These are phyloP conservation scores for Apium graveolens DNA, from an alignment of 129 eudicot species.

Conservation along the genomic window DNA sequence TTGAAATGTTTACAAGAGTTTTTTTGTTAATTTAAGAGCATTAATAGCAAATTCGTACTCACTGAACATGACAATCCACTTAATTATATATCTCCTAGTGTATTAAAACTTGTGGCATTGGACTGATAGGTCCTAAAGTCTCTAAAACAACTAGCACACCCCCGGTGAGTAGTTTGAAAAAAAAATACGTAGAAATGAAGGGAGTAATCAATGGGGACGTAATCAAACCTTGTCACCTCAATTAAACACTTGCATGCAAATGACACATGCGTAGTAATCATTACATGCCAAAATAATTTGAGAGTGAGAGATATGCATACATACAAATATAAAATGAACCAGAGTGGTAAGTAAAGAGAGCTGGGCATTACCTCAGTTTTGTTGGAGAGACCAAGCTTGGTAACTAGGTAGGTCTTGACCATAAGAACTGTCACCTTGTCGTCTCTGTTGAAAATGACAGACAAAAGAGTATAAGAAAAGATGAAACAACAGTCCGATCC, in stretches of 20 bases:
- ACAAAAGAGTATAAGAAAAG: background rate
- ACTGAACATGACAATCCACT: no score
- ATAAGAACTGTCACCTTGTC: slow-evolving; percentile 16
- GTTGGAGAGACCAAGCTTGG: slow-evolving; percentile 17
- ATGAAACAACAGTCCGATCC: background rate
- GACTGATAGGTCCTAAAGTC: no score
- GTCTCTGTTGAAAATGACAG: background rate
- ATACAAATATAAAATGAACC: background rate
- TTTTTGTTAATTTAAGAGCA: no score
- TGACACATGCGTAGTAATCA: background rate
- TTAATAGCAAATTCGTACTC: no score
- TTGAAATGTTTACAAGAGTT: no score
- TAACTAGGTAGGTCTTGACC: slow-evolving; percentile 15
- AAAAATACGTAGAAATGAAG: no score
- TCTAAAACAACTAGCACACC: no score
- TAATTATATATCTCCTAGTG: no score
- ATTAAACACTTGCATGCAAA: slow-evolving; percentile 1
- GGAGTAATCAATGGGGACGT: background rate
- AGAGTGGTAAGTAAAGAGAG: background rate
- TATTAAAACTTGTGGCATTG: no score
- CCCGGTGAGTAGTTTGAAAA: no score
- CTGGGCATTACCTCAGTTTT: slow-evolving; percentile 7
- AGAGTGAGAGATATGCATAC: background rate
- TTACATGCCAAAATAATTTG: background rate
- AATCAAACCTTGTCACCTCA: background rate